Conservation (phyloP, 768 basidiomycete species). For the Lactarius hengduanensis region DNA sequence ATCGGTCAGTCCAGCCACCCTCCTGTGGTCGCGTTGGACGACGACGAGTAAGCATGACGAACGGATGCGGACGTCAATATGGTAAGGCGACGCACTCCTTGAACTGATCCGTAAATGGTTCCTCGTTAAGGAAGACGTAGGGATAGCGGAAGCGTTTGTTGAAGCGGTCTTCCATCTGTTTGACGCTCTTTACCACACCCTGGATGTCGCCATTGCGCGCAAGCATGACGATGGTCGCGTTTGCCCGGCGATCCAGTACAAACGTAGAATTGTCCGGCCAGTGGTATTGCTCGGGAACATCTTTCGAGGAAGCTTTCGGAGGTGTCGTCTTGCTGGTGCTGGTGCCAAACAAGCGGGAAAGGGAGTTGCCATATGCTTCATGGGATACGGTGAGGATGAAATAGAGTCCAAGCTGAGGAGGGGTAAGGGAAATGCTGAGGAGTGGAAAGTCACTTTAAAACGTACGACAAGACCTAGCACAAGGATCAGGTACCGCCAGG, state of each 20-base stretch:
- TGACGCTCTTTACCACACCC: slow-evolving; percentile 49
- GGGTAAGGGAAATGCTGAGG: not conserved
- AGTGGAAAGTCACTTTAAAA: not conserved
- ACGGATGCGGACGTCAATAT: slow-evolving; percentile 33
- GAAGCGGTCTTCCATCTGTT: slow-evolving; percentile 59
- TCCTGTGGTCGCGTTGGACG: slow-evolving; percentile 40
- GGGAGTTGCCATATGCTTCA: slow-evolving; percentile 46
- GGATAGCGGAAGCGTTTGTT: slow-evolving; percentile 68
- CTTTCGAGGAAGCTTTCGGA: slow-evolving; percentile 43
- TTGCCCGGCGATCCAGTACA: slow-evolving; percentile 41
- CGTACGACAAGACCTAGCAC: slow-evolving; percentile 38
- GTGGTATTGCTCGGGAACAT: slow-evolving; percentile 39
- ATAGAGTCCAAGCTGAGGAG: slow-evolving; percentile 51
- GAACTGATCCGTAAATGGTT: slow-evolving; percentile 71
- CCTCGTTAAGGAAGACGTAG: slow-evolving; percentile 85
- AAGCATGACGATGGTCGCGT: slow-evolving; percentile 56
- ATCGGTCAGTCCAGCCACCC: slow-evolving; percentile 57
- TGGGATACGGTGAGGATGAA: slow-evolving; percentile 52
- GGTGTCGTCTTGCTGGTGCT: slow-evolving; percentile 23
- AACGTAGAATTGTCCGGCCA: slow-evolving; percentile 30
- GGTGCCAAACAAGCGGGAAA: slow-evolving; percentile 38
- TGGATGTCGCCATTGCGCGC: slow-evolving; percentile 46
- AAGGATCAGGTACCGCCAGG: slow-evolving; percentile 56
- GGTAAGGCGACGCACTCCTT: slow-evolving; percentile 51
- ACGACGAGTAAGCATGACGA: slow-evolving; percentile 33